Percentiles rank a stretch among this genome's conserved stretches.
phyloP scores from a whole-genome alignment of 2,329 filamentous ascomycete genomes.

The Colletotrichum tabaci region DNA sequence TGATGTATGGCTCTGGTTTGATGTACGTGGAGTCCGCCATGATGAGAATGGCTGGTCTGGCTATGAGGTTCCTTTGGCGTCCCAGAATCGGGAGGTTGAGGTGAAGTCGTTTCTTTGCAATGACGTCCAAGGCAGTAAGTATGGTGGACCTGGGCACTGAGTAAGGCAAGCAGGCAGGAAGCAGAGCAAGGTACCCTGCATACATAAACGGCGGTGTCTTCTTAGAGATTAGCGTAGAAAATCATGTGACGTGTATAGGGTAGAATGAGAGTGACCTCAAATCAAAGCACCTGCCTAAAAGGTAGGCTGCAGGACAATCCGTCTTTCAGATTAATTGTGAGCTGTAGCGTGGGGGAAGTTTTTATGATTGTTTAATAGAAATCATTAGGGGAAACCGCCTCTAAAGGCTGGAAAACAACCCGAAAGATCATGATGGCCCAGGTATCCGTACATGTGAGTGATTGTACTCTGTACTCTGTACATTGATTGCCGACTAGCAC shows the following conservation, averaged over 20 bases:
- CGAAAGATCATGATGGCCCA: background rate
- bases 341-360: no score
- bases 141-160: no score
- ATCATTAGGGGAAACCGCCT: background rate
- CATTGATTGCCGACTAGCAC: background rate
- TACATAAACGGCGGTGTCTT: background rate
- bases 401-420: no score
- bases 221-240: background rate
- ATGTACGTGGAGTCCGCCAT: slow-evolving; percentile 44
- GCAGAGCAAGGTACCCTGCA: background rate
- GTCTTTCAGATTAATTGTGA: no score
- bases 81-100: background rate
- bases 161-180: background rate
- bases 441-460: background rate
- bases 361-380: background rate
- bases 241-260: slow-evolving; percentile 27
- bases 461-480: background rate
- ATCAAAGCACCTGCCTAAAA: no score
- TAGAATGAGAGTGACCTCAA: background rate
- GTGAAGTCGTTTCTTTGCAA: slow-evolving; percentile 10
- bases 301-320: no score
- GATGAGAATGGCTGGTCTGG: background rate
- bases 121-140: slow-evolving; percentile 6
- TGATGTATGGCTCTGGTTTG: slow-evolving; percentile 57
- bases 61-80: background rate